A percentile compares a stretch with the other conserved stretches of the same genome.
phyloP scores from a whole-genome alignment of 2,329 filamentous ascomycete genomes.

The Cercospora zeina region DNA sequence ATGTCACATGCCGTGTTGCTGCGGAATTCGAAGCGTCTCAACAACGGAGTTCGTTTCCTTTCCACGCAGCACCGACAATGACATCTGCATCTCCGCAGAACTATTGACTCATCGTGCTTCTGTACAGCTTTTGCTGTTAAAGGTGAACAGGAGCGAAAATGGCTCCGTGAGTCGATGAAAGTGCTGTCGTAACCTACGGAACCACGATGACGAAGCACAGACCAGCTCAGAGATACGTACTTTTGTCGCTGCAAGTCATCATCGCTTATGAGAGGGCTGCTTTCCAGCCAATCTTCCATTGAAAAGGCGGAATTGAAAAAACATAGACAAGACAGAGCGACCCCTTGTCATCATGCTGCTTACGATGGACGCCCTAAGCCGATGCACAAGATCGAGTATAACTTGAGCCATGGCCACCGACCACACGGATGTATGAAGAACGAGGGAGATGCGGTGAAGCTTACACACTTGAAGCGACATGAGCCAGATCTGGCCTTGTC shows the following conservation, averaged over 20 bases:
- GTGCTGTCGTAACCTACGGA: background rate
- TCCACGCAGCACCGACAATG: background rate
- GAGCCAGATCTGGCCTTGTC: background rate
- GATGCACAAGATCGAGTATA: background rate
- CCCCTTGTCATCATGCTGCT: background rate
- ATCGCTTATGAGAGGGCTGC: background rate
- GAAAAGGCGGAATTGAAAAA: background rate
- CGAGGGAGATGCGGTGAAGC: background rate
- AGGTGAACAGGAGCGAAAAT: background rate
- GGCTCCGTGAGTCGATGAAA: too few species aligned
- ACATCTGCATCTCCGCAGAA: background rate
- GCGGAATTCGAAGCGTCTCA: background rate
- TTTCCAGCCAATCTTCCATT: background rate
- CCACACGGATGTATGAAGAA: too few species aligned
- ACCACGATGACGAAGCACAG: background rate
- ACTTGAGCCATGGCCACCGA: background rate
- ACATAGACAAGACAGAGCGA: background rate
- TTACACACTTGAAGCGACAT: background rate
- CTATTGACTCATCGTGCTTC: background rate
- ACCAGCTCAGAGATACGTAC: background rate
- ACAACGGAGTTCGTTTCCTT: background rate
- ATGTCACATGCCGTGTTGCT: slow-evolving; percentile 8
- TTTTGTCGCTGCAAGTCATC: slow-evolving; percentile 1
- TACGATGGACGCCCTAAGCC: background rate
- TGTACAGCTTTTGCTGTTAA: background rate